Base-by-base conservation (phyloP, 2,329 filamentous ascomycete genomes). In the Aspergillus jensenii region DNA sequence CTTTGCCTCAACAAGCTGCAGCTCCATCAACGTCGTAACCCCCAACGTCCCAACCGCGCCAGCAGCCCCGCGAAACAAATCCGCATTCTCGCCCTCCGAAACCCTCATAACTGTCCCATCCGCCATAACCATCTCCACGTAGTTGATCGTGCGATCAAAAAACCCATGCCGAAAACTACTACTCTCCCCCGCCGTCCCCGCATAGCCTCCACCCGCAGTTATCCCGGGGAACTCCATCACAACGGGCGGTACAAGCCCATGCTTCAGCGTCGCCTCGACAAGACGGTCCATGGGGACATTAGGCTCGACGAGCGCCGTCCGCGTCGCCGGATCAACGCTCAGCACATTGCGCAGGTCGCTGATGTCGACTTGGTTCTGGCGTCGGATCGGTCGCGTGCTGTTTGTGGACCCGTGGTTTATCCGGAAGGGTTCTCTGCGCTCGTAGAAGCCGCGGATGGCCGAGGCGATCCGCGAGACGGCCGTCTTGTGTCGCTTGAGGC, bases 321-420 rank as follows among this genome's bases (percentile, higher is more conserved):
- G 55, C 2, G 50, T 37, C 19, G 81, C 6, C 69, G 70, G 1
- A 74, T 91, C 82, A 47, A 93, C 76, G 8, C 78, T 73, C 9
- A 93, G 76, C 15, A 93, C 83, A 70, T 84, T 81, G 62, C 79
- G 81, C 9, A 93, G 81, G 39, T 87, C 91, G 71, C 91, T 87
- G 55, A 93, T 79, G 9, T 85, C 83, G 65, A 83, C 84, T 68
- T 61, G 52, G 39, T 56, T 48, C 5, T 55, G 61, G 49, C 63
- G 79, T 19, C 78, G 74, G 7, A 80, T 80, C 25, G 82, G 81
- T 7, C 90, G 86, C 39, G 90, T 92, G 73, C 86, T 90, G 76
- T 90, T 91, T 25, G 89, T 91, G 0, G 87, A 86, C 60, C 90
- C 90, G 74, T 92, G 89, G 65, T 86, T 89, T 68, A 92, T 87